Evolutionary conservation across 2,329 filamentous ascomycete species (phyloP).

Genomic region (Diaporthe sp.): DNA sequence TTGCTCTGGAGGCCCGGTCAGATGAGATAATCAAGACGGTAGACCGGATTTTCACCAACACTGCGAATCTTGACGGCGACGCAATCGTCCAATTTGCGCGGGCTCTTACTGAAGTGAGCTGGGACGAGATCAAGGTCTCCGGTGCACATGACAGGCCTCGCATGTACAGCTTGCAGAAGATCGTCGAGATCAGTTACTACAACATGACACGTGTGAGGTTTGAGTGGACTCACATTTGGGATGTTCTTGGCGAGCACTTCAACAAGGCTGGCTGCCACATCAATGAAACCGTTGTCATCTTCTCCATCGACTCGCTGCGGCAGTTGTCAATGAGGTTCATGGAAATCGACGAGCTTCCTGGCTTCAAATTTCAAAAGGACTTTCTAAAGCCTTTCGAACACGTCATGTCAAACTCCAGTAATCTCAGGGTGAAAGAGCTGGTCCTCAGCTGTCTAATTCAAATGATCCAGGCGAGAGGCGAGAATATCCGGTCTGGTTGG

Average conservation of each 20-base stretch:
- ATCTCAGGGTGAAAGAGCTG: conserved; percentile 97
- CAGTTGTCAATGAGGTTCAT: conserved; percentile 99
- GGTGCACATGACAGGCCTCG: conserved; percentile 95
- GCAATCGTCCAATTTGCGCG: conserved; percentile 96
- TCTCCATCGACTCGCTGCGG: conserved; percentile 93
- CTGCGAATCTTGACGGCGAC: conserved; percentile 91
- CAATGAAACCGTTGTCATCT: conserved; percentile 97
- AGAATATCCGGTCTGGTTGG: conserved; percentile 98
- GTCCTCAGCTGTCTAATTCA: conserved; percentile 95
- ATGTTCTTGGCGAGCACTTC: conserved; percentile 97
- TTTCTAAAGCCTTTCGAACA: conserved; percentile 99
- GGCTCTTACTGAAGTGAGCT: conserved; percentile 94
- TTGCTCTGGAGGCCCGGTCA: conserved; percentile 92
- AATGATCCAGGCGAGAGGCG: conserved; percentile 97
- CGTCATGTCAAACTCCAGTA: conserved; percentile 92
- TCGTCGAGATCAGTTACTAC: conserved; percentile 99
- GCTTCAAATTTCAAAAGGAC: conserved; percentile 99
- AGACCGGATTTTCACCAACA: conserved; percentile 97
- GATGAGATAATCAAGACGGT: conserved; percentile 94
- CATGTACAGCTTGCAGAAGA: conserved; percentile 97
- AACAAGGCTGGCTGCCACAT: conserved; percentile 97
- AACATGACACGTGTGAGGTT: conserved; percentile 99
- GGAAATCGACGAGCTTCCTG: conserved; percentile 96
- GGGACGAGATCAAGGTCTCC: conserved; percentile 98
- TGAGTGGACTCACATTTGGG: conserved; percentile 98